Conservation (phyloP, 192 early-diverging fungal species). For the Mycoemilia scoparia region DNA sequence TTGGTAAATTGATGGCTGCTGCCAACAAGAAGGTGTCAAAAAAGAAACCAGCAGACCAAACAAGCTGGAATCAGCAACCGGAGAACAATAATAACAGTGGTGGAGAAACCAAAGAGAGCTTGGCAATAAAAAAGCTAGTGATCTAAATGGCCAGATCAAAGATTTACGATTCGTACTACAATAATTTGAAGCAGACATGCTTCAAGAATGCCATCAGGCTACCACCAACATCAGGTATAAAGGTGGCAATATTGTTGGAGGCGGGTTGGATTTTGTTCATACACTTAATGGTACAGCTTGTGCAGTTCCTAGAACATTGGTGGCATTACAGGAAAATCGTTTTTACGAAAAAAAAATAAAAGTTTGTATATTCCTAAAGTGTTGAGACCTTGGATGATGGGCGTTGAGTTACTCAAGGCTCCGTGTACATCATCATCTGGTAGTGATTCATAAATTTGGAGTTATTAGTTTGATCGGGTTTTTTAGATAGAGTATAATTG, state of each 20-base stretch:
- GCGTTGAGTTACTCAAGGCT: conserved; percentile 11
- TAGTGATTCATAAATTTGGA: too few relatives aligned
- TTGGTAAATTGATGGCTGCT: conserved; percentile 17
- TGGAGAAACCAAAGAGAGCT: conserved; percentile 5
- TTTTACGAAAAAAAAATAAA: conserved; percentile 52
- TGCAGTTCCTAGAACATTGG: conserved; percentile 74
- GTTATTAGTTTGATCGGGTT: too few relatives aligned
- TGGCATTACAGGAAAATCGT: conserved; percentile 70
- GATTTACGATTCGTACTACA: conserved; percentile 25
- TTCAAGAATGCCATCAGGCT: conserved; percentile 21
- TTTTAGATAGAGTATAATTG: too few relatives aligned
- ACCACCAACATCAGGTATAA: too few relatives aligned
- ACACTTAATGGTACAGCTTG: conserved; percentile 86
- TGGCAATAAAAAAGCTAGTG: conserved; percentile 23
- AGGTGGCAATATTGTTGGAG: too few relatives aligned
- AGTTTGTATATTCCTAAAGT: conserved; percentile 46
- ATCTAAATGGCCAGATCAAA: conserved; percentile 41
- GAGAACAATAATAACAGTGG: conserved; percentile 1
- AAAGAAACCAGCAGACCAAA: conserved; percentile 3
- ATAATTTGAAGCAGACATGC: conserved; percentile 34
- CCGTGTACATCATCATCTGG: too few relatives aligned
- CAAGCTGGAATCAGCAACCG: not conserved
- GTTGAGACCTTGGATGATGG: conserved; percentile 54
- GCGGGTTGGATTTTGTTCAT: conserved; percentile 78
- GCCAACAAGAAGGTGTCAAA: conserved; percentile 9